Evolutionary conservation across 2,329 filamentous ascomycete genomes (phyloP).

Genomic region (Blastomyces parvus): DNA sequence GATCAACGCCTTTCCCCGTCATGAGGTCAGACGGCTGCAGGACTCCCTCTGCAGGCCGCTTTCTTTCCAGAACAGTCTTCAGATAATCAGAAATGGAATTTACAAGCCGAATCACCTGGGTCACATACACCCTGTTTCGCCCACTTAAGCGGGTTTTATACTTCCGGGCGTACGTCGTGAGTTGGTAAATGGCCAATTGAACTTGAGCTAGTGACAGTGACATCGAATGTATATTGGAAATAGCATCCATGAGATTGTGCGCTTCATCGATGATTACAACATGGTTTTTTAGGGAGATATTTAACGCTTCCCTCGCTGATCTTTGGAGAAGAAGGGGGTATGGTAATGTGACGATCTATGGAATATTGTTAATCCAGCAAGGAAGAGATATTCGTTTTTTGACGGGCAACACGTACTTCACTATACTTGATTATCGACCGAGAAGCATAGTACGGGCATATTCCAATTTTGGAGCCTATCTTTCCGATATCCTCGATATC

Average conservation of each 20-base stretch:
- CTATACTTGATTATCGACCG: conserved; percentile 69
- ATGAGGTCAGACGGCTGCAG: conserved; percentile 65
- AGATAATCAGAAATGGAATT: conserved; percentile 68
- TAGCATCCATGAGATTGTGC: conserved; percentile 94
- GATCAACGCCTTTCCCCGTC: conserved; percentile 76
- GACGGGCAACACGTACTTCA: conserved; percentile 44
- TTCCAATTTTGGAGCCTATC: conserved; percentile 65
- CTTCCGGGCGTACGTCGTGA: conserved; percentile 72
- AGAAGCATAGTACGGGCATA: conserved; percentile 97
- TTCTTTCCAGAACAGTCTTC: conserved; percentile 37
- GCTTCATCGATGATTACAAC: conserved; percentile 96
- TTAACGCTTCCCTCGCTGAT: conserved; percentile 75
- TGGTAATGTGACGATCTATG: conserved; percentile 72
- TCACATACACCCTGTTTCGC: conserved; percentile 82
- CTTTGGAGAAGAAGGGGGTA: conserved; percentile 85
- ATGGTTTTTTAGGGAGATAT: conserved; percentile 75
- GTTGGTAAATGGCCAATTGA: conserved; percentile 59
- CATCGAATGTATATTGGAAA: conserved; percentile 75
- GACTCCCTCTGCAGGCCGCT: conserved; percentile 50
- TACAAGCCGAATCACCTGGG: conserved; percentile 73
- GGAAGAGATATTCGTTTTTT: conserved; percentile 2
- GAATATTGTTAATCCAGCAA: conserved; percentile 9
- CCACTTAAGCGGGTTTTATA: conserved; percentile 86
- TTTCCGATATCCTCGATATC: conserved; percentile 86
- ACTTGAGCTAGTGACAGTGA: conserved; percentile 66